A percentile compares a stretch with the other conserved stretches of the same genome.
Evolutionary conservation across 139 green algal genomes (phyloP).

Genomic region (Raphidocelis subcapitata): DNA sequence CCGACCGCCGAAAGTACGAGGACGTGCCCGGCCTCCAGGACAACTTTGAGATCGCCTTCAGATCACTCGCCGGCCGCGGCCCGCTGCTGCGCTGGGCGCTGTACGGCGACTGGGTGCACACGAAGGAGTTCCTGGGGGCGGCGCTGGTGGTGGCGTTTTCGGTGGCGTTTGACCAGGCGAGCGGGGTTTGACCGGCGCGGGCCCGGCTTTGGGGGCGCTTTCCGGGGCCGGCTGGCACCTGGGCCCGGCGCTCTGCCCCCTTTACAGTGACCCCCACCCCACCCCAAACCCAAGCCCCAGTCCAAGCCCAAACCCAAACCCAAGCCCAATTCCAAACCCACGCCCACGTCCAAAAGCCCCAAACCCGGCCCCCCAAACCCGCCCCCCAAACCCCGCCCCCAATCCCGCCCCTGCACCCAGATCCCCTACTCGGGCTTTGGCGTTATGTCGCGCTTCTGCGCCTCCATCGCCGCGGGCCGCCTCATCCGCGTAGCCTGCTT

Average conservation of each 20-base stretch:
- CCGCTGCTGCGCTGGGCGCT: conserved; percentile 25
- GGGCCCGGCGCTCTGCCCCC: too few relatives aligned
- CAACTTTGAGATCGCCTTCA: conserved; percentile 55
- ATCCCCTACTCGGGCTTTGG: conserved; percentile 78
- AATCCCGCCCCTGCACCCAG: not conserved
- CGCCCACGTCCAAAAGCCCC: too few relatives aligned
- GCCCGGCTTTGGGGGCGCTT: too few relatives aligned
- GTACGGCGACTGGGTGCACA: conserved; percentile 36
- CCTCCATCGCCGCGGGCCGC: conserved; percentile 61
- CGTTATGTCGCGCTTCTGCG: conserved; percentile 61
- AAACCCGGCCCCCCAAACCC: too few relatives aligned
- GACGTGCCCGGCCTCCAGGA: conserved; percentile 65
- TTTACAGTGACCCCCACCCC: too few relatives aligned
- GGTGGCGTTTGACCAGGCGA: conserved; percentile 62
- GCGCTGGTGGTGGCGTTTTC: conserved; percentile 64
- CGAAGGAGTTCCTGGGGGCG: conserved; percentile 63
- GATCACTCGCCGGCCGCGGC: conserved; percentile 12
- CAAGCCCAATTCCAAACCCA: too few relatives aligned
- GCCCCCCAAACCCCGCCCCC: too few relatives aligned
- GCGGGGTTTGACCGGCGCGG: not conserved
- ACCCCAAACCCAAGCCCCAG: too few relatives aligned
- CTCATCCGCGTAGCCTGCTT: conserved; percentile 67
- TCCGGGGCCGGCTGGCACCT: too few relatives aligned
- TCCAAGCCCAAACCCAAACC: too few relatives aligned
- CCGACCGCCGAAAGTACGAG: conserved; percentile 66